Percentiles rank a stretch among this genome's conserved stretches.
Evolutionary conservation across 2,329 filamentous ascomycete species (phyloP).

Genomic region (Daldinia sp.): DNA sequence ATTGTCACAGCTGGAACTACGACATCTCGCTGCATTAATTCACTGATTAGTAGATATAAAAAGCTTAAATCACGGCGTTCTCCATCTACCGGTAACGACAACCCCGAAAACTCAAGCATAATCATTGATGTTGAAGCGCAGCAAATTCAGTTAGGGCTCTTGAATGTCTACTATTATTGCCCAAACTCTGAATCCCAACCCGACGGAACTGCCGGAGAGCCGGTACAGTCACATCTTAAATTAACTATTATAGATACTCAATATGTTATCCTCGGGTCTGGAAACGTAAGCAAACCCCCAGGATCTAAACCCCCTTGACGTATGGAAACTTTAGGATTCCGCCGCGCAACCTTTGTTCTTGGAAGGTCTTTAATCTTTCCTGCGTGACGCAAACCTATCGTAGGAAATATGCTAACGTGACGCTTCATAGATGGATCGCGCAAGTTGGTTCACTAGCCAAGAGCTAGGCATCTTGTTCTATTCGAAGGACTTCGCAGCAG

Average conservation of each 20-base stretch:
- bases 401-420: constrained; percentile 14
- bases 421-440: constrained; percentile 71
- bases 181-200: constrained; percentile 42
- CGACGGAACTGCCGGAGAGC: constrained; percentile 60
- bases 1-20: constrained; percentile 82
- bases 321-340: background rate
- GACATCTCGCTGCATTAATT: constrained; percentile 72
- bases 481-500: constrained; percentile 50
- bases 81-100: constrained; percentile 39
- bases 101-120: constrained; percentile 34
- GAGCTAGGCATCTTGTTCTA: constrained; percentile 77
- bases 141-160: constrained; percentile 57
- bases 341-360: too few relatives aligned
- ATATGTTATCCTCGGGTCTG: constrained; percentile 78
- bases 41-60: constrained; percentile 68
- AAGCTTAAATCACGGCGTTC: constrained; percentile 41
- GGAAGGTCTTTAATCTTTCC: background rate
- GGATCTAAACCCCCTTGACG: background rate
- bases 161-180: constrained; percentile 71
- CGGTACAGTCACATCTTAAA: constrained; percentile 82
- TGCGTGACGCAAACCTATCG: background rate
- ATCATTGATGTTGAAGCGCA: constrained; percentile 60
- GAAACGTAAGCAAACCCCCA: constrained; percentile 63
- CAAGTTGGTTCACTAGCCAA: constrained; percentile 89
- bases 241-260: constrained; percentile 78